Conservation (phyloP, 495 filamentous ascomycete species). For the Aspergillus taichungensis region DNA sequence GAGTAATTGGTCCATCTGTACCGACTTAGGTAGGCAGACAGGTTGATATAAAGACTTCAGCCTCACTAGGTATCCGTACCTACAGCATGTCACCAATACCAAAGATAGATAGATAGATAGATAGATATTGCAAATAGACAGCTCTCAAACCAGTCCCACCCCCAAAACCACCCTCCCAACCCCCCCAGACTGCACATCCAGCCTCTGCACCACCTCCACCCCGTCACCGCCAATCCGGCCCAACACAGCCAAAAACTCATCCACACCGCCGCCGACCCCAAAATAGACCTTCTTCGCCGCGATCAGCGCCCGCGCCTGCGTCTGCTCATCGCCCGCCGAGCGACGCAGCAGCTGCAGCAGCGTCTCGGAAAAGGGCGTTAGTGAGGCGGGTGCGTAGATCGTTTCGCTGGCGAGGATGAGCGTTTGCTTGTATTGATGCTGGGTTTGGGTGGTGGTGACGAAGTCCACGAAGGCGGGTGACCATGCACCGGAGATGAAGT, state of each 20-base stretch:
- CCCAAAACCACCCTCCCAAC: slow-evolving; percentile 42
- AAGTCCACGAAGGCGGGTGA: slow-evolving; percentile 55
- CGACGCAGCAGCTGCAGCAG: slow-evolving; percentile 54
- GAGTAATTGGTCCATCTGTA: too few relatives aligned
- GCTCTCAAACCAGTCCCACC: slow-evolving; percentile 10
- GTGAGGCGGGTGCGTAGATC: slow-evolving; percentile 78
- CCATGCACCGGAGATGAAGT: slow-evolving; percentile 82
- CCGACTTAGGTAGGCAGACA: too few relatives aligned
- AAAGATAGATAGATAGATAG: too few relatives aligned
- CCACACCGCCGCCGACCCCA: slow-evolving; percentile 86
- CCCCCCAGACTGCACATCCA: slow-evolving; percentile 46
- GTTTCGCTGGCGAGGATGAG: slow-evolving; percentile 85
- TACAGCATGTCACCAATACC: not conserved
- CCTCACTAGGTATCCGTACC: not conserved
- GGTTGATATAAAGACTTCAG: too few relatives aligned
- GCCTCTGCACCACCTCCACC: slow-evolving; percentile 51
- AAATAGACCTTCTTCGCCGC: slow-evolving; percentile 94
- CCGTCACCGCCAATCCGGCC: slow-evolving; percentile 45
- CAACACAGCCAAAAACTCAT: slow-evolving; percentile 69
- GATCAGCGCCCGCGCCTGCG: slow-evolving; percentile 56
- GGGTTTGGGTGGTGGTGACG: slow-evolving; percentile 24
- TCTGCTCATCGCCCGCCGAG: slow-evolving; percentile 26
- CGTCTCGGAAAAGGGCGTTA: slow-evolving; percentile 64
- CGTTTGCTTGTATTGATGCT: slow-evolving; percentile 11
- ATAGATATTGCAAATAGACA: too few relatives aligned